Conservation (phyloP, 2,329 filamentous ascomycete genomes). For the Coniochaeta pulveracea region DNA sequence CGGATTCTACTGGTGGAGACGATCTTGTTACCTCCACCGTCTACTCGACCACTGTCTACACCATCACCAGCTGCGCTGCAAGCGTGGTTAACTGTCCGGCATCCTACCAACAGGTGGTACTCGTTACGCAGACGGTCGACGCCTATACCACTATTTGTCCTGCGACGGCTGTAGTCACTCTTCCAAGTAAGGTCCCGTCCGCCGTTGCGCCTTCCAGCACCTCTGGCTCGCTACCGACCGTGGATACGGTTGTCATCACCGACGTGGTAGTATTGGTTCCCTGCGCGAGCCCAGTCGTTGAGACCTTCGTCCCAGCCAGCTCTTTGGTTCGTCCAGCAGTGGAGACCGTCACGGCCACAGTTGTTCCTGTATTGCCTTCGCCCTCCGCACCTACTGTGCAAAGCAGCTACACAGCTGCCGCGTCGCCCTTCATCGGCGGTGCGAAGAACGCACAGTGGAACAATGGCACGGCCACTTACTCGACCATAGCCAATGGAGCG, state of each 20-base stretch:
- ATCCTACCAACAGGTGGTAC: slow-evolving; percentile 13
- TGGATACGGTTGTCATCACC: slow-evolving; percentile 8
- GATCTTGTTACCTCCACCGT: slow-evolving; percentile 9
- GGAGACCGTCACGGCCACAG: slow-evolving; percentile 5
- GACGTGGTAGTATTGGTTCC: slow-evolving; percentile 12
- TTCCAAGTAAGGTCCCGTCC: slow-evolving; percentile 2
- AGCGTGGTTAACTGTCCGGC: slow-evolving; percentile 14
- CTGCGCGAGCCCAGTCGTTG: slow-evolving; percentile 12
- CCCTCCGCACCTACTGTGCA: background rate
- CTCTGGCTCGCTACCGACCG: background rate
- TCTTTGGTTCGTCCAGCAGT: slow-evolving; percentile 2
- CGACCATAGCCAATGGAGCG: background rate
- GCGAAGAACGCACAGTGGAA: slow-evolving; percentile 1
- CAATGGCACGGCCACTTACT: slow-evolving; percentile 3
- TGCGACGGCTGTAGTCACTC: background rate
- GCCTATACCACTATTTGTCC: slow-evolving; percentile 9
- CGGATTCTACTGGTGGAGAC: background rate
- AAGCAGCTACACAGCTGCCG: background rate
- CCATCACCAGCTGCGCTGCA: slow-evolving; percentile 13
- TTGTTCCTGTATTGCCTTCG: background rate
- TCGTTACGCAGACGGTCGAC: slow-evolving; percentile 11
- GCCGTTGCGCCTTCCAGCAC: slow-evolving; percentile 2
- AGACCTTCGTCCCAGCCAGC: slow-evolving; percentile 50
- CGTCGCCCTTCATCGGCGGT: slow-evolving; percentile 2
- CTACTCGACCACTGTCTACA: slow-evolving; percentile 8